Evolutionary conservation across 2,329 filamentous ascomycete species (phyloP).

Genomic region (Verticillium nubilum): DNA sequence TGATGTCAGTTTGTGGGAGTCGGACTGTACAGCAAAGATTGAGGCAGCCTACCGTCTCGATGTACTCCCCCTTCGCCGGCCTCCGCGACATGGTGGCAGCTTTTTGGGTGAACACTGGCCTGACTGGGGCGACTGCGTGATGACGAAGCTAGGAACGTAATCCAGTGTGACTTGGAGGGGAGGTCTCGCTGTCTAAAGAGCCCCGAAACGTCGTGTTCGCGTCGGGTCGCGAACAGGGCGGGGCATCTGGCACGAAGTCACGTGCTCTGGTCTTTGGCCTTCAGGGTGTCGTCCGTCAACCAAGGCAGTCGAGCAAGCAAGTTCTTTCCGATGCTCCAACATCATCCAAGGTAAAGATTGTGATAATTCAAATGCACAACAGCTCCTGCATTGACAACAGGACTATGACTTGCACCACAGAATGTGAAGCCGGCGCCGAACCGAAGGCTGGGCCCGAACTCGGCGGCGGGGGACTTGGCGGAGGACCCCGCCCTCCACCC

Average conservation of each 20-base stretch:
- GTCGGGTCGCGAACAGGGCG: not conserved
- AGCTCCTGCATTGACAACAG: too few relatives aligned
- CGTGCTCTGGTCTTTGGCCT: not conserved
- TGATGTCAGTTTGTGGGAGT: slow-evolving; percentile 1
- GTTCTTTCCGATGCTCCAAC: too few relatives aligned
- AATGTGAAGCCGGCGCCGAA: not conserved
- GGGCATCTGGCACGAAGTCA: not conserved
- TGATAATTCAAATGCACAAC: too few relatives aligned
- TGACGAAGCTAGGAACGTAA: not conserved
- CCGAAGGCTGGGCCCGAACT: not conserved
- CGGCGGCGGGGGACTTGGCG: not conserved
- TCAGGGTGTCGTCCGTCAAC: not conserved
- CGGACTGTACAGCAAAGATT: too few relatives aligned
- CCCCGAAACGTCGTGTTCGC: not conserved
- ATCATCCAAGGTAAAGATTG: too few relatives aligned
- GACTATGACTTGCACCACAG: not conserved
- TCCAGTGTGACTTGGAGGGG: not conserved
- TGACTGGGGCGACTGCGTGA: not conserved
- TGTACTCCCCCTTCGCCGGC: slow-evolving; percentile 83
- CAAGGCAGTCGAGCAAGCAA: not conserved
- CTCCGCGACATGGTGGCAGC: slow-evolving; percentile 63
- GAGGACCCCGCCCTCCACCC: not conserved
- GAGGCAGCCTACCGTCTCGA: slow-evolving; percentile 70
- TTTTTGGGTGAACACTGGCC: not conserved
- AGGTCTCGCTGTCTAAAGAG: not conserved